phyloP scores from a whole-genome alignment of 441 rosid genomes.

The Bruguiera hainesii region DNA sequence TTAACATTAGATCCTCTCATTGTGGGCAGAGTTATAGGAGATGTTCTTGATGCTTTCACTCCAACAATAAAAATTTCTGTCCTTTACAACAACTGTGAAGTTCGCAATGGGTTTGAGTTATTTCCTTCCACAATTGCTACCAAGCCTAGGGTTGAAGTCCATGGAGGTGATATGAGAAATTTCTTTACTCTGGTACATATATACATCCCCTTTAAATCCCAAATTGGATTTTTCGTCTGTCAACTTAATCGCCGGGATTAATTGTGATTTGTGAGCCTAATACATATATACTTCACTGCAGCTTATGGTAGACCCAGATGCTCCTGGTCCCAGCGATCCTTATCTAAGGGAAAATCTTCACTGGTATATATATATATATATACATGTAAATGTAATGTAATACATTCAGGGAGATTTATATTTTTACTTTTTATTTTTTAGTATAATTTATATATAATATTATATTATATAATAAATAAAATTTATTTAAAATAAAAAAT shows the following conservation, averaged over 20 bases:
- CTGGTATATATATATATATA: slow-evolving; percentile 33
- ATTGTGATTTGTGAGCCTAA: background rate
- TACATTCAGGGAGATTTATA: too few species aligned
- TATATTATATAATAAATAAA: too few species aligned
- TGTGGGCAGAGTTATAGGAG: slow-evolving; percentile 75
- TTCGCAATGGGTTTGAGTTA: slow-evolving; percentile 64
- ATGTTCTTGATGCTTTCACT: slow-evolving; percentile 61
- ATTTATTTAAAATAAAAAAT: too few species aligned
- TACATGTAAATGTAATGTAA: background rate
- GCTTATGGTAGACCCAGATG: slow-evolving; percentile 78
- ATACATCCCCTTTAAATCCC: too few species aligned
- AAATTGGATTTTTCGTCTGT: background rate
- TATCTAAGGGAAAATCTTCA: slow-evolving; percentile 63
- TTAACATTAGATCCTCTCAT: slow-evolving; percentile 41
- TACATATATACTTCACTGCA: slow-evolving; percentile 9
- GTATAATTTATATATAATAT: too few species aligned
- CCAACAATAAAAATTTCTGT: slow-evolving; percentile 49
- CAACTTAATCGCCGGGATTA: background rate
- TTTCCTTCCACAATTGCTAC: slow-evolving; percentile 49
- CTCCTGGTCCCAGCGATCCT: slow-evolving; percentile 76
- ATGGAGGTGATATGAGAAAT: slow-evolving; percentile 65
- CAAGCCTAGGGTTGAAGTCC: slow-evolving; percentile 63
- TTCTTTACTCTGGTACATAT: slow-evolving; percentile 63
- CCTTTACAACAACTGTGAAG: slow-evolving; percentile 45
- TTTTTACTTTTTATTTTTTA: too few species aligned